Evolutionary conservation across 2,329 filamentous ascomycete species (phyloP).

Genomic region (Fusarium xylarioides): DNA sequence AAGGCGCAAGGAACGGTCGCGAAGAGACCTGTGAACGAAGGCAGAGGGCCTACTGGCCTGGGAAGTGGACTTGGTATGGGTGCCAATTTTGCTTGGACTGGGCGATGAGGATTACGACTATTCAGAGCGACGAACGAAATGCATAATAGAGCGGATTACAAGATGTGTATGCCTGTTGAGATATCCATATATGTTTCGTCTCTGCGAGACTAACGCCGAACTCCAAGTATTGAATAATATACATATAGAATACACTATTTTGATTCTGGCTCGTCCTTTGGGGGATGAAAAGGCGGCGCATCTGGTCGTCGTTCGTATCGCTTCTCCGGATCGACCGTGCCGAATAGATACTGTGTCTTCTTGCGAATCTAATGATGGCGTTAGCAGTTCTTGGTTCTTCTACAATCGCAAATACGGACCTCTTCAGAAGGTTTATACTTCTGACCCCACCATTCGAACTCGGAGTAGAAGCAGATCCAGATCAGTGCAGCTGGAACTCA

Average conservation of each 20-base stretch:
- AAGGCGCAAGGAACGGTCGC: slow-evolving; percentile 78
- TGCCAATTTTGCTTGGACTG: slow-evolving; percentile 66
- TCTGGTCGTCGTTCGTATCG: slow-evolving; percentile 54
- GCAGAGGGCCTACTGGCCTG: slow-evolving; percentile 54
- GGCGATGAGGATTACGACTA: slow-evolving; percentile 44
- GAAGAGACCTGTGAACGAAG: slow-evolving; percentile 81
- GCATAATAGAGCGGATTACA: slow-evolving; percentile 29
- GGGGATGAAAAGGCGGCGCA: slow-evolving; percentile 46
- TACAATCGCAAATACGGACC: slow-evolving; percentile 38
- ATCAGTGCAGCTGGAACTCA: slow-evolving; percentile 47
- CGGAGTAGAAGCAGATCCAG: slow-evolving; percentile 53
- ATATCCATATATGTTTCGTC: slow-evolving; percentile 39
- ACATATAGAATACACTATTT: slow-evolving; percentile 41
- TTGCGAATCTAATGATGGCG: slow-evolving; percentile 46
- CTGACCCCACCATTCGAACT: slow-evolving; percentile 56
- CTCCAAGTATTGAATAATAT: slow-evolving; percentile 41
- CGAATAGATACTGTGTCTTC: slow-evolving; percentile 52
- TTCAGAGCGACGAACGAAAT: slow-evolving; percentile 4
- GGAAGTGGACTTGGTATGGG: slow-evolving; percentile 65
- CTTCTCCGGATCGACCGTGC: slow-evolving; percentile 53
- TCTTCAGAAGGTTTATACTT: slow-evolving; percentile 55
- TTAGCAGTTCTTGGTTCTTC: slow-evolving; percentile 5
- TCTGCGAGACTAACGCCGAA: slow-evolving; percentile 42
- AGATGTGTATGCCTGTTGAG: slow-evolving; percentile 25
- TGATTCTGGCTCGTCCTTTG: slow-evolving; percentile 40